A percentile compares a stretch with the other conserved stretches of the same genome.
Evolutionary conservation across 148 eudicot species (phyloP).

Genomic region (Rhododendron molle): DNA sequence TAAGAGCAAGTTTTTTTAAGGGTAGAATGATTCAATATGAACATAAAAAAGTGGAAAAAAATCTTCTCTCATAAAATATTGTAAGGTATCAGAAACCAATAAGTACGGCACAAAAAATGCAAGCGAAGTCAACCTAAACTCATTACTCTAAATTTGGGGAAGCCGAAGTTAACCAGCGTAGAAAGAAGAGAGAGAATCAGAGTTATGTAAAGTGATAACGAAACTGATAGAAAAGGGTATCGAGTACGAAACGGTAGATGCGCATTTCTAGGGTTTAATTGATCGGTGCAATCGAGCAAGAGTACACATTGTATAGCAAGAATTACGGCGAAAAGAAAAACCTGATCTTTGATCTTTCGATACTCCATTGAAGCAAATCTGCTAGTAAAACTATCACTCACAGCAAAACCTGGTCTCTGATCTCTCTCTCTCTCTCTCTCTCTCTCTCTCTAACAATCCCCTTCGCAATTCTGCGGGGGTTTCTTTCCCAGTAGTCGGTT

Average conservation of each 20-base stretch:
- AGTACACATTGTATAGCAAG: background rate
- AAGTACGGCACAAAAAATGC: background rate
- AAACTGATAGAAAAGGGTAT: background rate
- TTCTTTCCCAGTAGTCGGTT: no score
- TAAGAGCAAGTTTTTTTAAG: background rate
- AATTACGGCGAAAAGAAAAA: conserved; percentile 2
- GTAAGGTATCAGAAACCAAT: background rate
- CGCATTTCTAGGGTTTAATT: background rate
- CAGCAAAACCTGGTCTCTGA: conserved; percentile 52
- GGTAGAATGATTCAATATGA: background rate
- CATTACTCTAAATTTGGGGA: background rate
- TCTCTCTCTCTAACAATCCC: background rate
- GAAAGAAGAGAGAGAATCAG: background rate
- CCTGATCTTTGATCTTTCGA: conserved; percentile 83
- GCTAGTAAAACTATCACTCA: background rate
- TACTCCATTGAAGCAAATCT: conserved; percentile 59
- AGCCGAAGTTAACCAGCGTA: background rate
- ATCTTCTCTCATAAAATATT: background rate
- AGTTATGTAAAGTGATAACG: background rate
- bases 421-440: background rate
- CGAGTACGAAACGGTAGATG: background rate
- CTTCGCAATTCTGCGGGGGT: background rate
- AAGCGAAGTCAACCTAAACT: background rate
- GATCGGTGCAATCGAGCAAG: background rate
- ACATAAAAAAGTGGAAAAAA: background rate